Evolutionary conservation across 352 stramenopile species (phyloP).

Genomic region (Globisporangium takayamanum): DNA sequence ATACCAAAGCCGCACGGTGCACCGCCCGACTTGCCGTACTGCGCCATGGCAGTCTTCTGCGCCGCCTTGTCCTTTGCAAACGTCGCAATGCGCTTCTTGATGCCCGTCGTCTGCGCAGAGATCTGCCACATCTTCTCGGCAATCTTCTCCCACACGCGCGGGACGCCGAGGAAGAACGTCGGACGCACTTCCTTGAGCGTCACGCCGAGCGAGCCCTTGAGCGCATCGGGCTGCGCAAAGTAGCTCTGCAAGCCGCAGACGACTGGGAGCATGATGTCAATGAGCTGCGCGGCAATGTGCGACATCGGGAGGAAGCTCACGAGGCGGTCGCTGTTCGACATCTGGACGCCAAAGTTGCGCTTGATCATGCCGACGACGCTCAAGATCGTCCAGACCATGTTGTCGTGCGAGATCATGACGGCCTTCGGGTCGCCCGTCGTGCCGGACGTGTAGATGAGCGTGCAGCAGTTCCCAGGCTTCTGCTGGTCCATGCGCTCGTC

Average conservation of each 20-base stretch:
- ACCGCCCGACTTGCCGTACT: conserved; percentile 83
- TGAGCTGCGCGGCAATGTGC: conserved; percentile 84
- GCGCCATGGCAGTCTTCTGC: conserved; percentile 71
- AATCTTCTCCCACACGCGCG: conserved; percentile 92
- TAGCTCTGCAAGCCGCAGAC: conserved; percentile 64
- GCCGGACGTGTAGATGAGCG: conserved; percentile 94
- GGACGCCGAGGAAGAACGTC: conserved; percentile 89
- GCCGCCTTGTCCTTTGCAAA: conserved; percentile 87
- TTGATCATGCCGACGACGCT: conserved; percentile 61
- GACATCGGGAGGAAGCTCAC: conserved; percentile 89
- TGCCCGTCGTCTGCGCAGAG: conserved; percentile 72
- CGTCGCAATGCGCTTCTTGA: conserved; percentile 89
- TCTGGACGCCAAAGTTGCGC: conserved; percentile 43
- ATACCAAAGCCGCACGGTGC: conserved; percentile 86
- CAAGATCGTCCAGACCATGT: conserved; percentile 83
- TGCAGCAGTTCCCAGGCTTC: conserved; percentile 83
- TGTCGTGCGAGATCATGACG: conserved; percentile 96
- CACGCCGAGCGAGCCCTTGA: conserved; percentile 82
- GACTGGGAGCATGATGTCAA: conserved; percentile 83
- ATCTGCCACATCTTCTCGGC: conserved; percentile 88
- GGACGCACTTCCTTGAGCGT: conserved; percentile 85
- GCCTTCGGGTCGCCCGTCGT: conserved; percentile 94
- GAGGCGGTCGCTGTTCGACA: conserved; percentile 62
- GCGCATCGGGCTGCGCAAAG: conserved; percentile 86
- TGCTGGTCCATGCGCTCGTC: conserved; percentile 69